phyloP scores from a whole-genome alignment of 257 asterid species.

The Phtheirospermum japonicum region DNA sequence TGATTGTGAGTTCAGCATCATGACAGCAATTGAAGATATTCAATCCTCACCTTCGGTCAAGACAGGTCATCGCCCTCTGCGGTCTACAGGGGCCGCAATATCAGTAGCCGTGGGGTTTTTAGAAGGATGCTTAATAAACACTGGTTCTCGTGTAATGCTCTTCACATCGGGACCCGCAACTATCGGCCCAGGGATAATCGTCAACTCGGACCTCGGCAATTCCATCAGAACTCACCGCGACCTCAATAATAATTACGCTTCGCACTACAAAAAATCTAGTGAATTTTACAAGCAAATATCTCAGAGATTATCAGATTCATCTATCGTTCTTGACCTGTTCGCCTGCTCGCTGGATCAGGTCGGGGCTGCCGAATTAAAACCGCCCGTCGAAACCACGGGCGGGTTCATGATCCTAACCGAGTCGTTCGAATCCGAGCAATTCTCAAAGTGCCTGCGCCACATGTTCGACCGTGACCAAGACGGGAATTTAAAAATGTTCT shows the following conservation, averaged over 20 bases:
- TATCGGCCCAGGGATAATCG: slow-evolving; percentile 79
- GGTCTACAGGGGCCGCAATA: slow-evolving; percentile 85
- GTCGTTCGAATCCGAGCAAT: slow-evolving; percentile 78
- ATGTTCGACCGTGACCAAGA: slow-evolving; percentile 55
- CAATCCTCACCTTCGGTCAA: slow-evolving; percentile 47
- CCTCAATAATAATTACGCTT: slow-evolving; percentile 49
- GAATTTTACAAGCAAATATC: slow-evolving; percentile 69
- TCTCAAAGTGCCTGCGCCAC: slow-evolving; percentile 66
- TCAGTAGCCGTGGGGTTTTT: slow-evolving; percentile 87
- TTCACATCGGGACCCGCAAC: slow-evolving; percentile 98
- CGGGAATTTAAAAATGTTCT: slow-evolving; percentile 68
- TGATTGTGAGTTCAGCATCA: slow-evolving; percentile 81
- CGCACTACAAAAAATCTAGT: slow-evolving; percentile 52
- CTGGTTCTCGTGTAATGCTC: slow-evolving; percentile 87
- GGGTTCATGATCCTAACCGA: slow-evolving; percentile 89
- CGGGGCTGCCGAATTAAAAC: slow-evolving; percentile 85
- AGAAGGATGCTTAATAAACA: slow-evolving; percentile 67
- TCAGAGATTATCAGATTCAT: slow-evolving; percentile 63
- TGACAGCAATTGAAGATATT: slow-evolving; percentile 80
- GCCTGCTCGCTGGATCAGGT: slow-evolving; percentile 98
- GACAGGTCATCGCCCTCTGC: slow-evolving; percentile 72
- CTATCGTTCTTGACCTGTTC: slow-evolving; percentile 85
- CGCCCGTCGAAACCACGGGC: slow-evolving; percentile 69
- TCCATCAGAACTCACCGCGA: slow-evolving; percentile 84
- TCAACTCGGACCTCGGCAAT: slow-evolving; percentile 52